phyloP scores from a whole-genome alignment of 305 asterid genomes.

The Fraxinus dipetala region DNA sequence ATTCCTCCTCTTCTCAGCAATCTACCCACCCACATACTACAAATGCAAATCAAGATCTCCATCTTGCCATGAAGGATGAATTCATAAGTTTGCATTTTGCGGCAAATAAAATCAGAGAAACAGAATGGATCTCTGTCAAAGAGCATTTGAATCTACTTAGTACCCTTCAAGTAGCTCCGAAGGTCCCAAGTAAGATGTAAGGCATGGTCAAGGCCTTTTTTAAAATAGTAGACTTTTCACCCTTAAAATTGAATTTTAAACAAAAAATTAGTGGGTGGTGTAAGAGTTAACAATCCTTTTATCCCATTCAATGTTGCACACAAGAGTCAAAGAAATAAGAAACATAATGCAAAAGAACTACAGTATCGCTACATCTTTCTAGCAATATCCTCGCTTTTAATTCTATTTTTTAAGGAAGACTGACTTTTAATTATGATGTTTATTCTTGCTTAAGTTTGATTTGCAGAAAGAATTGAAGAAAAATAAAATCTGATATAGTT shows the following conservation, averaged over 20 bases:
- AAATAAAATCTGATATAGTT: not conserved
- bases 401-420: not conserved
- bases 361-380: not conserved
- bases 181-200: not conserved
- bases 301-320: not conserved
- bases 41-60: not conserved
- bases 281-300: not conserved
- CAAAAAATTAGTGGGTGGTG: not conserved
- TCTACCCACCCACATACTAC: not conserved
- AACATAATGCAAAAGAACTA: not conserved
- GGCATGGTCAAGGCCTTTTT: not conserved
- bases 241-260: not conserved
- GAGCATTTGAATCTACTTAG: not conserved
- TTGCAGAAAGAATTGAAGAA: not conserved
- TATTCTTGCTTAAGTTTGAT: not conserved
- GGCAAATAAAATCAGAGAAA: not conserved
- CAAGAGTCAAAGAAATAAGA: not conserved
- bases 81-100: not conserved
- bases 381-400: not conserved
- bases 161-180: not conserved
- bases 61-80: not conserved
- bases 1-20: not conserved
- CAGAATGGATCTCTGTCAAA: not conserved
- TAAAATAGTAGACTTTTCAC: not conserved
- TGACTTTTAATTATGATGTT: not conserved